Evolutionary conservation across 1,284 basidiomycete genomes (phyloP).

Genomic region (Cutaneotrichosporon sp.): DNA sequence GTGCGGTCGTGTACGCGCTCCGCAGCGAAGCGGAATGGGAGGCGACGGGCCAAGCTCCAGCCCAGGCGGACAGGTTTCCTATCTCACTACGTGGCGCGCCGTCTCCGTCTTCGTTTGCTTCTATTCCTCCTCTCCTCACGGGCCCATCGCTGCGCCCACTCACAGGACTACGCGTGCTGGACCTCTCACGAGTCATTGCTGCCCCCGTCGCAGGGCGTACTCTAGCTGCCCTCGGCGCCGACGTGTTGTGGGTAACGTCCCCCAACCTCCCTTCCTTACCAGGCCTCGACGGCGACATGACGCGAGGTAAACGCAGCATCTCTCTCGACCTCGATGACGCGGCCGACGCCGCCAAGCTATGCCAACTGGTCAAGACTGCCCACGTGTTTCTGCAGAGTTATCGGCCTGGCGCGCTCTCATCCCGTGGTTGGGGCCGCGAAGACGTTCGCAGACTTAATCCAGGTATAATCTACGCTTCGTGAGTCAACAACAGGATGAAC

Average conservation of each 20-base stretch:
- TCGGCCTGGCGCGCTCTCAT: not conserved
- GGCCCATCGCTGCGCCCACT: not conserved
- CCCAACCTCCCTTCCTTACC: not conserved
- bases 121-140: not conserved
- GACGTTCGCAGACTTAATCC: not conserved
- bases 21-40: not conserved
- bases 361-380: not conserved
- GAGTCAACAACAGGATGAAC: not conserved
- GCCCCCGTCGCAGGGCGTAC: not conserved
- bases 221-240: conserved; percentile 1
- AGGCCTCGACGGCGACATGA: conserved; percentile 1
- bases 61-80: not conserved
- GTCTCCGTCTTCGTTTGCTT: not conserved
- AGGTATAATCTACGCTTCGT: conserved; percentile 1
- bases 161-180: not conserved
- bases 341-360: not conserved
- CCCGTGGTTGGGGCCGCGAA: not conserved
- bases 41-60: not conserved
- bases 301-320: not conserved
- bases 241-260: conserved; percentile 4
- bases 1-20: conserved; percentile 1
- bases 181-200: not conserved
- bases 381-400: not conserved
- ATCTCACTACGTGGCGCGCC: not conserved
- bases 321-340: not conserved